phyloP scores from a whole-genome alignment of 2,329 filamentous ascomycete genomes.

The Metarhizium rileyi region DNA sequence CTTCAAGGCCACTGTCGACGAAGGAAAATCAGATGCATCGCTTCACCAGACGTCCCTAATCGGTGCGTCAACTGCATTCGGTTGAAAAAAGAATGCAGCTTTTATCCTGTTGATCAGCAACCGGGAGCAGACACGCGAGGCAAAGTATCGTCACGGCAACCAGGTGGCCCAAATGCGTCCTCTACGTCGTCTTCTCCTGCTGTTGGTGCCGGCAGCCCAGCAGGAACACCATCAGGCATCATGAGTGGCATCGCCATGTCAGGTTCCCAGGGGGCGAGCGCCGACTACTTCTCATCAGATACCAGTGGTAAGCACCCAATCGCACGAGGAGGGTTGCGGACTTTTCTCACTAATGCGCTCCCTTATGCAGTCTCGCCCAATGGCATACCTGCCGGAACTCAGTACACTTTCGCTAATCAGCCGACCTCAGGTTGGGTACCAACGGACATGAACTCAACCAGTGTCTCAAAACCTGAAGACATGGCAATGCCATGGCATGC shows the following conservation, averaged over 20 bases:
- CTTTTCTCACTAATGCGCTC: background rate
- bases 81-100: conserved; percentile 89
- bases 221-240: conserved; percentile 24
- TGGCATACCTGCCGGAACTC: conserved; percentile 18
- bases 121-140: conserved; percentile 38
- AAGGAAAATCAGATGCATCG: conserved; percentile 86
- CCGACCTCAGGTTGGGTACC: conserved; percentile 34
- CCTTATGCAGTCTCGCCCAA: conserved; percentile 22
- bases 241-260: background rate
- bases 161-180: conserved; percentile 28
- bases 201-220: conserved; percentile 30
- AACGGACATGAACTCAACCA: conserved; percentile 28
- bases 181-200: conserved; percentile 42
- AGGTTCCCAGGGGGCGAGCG: conserved; percentile 25
- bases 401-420: conserved; percentile 30
- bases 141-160: conserved; percentile 30
- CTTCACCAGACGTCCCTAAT: conserved; percentile 63
- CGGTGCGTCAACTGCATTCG: conserved; percentile 90
- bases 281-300: conserved; percentile 28
- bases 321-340: background rate
- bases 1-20: conserved; percentile 73
- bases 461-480: conserved; percentile 32
- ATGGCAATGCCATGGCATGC: conserved; percentile 37
- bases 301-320: conserved; percentile 31
- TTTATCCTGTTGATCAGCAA: conserved; percentile 77